Evolutionary conservation across 1,284 basidiomycete genomes (phyloP).

Genomic region (Cryptococcus amylolentus): DNA sequence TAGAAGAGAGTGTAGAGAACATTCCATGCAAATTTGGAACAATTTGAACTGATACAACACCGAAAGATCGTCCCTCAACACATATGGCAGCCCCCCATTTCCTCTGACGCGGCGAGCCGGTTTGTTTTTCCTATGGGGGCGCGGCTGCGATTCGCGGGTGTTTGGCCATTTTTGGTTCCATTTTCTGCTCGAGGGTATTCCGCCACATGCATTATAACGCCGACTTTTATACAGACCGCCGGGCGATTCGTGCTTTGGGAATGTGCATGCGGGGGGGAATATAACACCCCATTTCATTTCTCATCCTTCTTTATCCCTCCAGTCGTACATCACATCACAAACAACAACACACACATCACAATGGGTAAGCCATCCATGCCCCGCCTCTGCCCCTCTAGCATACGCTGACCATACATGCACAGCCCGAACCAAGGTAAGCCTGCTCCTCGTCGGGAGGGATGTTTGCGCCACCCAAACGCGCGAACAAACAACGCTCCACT

Average conservation of each 20-base stretch:
- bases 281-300: not conserved
- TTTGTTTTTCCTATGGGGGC: too few relatives aligned
- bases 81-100: too few relatives aligned
- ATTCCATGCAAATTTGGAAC: too few relatives aligned
- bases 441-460: not conserved
- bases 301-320: not conserved
- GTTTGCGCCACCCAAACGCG: slow-evolving; percentile 7
- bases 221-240: too few relatives aligned
- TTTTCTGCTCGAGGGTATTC: too few relatives aligned
- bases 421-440: slow-evolving; percentile 40
- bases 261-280: not conserved
- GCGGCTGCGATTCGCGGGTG: too few relatives aligned
- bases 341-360: slow-evolving; percentile 6
- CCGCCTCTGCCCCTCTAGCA: not conserved
- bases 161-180: too few relatives aligned
- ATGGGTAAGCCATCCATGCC: slow-evolving; percentile 30
- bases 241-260: slow-evolving; percentile 2
- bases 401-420: slow-evolving; percentile 12
- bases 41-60: too few relatives aligned
- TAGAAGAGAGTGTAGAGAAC: too few relatives aligned
- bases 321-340: not conserved
- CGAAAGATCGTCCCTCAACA: too few relatives aligned
- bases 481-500: not conserved
- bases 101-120: too few relatives aligned
- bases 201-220: too few relatives aligned